A percentile compares a stretch with the other conserved stretches of the same genome.
Evolutionary conservation across 176 grass and related monocot species (phyloP).

Genomic region (Ampelocalamus luodianensis): DNA sequence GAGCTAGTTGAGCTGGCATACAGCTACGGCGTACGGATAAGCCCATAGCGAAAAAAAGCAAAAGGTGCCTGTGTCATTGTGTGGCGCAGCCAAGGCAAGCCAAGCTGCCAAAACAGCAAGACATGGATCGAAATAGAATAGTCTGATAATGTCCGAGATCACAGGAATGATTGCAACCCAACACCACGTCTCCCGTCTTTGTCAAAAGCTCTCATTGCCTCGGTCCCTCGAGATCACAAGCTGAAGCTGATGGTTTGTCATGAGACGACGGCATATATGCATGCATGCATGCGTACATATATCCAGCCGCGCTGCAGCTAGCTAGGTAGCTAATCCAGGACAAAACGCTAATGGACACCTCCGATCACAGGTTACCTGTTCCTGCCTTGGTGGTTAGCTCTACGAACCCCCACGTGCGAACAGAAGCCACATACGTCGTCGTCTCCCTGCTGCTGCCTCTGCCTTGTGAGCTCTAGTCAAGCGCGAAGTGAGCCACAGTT

Average conservation of each 20-base stretch:
- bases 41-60: background rate
- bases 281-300: background rate
- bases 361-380: conserved; percentile 58
- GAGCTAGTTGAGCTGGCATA: conserved; percentile 11
- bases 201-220: conserved; percentile 41
- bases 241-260: conserved; percentile 13
- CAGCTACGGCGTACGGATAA: background rate
- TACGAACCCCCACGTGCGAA: conserved; percentile 30
- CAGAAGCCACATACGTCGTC: conserved; percentile 23
- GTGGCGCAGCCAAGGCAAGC: background rate
- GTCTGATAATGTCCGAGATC: conserved; percentile 15
- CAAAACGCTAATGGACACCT: conserved; percentile 47
- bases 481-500: background rate
- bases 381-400: conserved; percentile 35
- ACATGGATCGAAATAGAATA: background rate
- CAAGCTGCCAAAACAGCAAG: conserved; percentile 1
- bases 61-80: background rate
- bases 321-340: conserved; percentile 31
- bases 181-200: conserved; percentile 31
- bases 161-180: conserved; percentile 39
- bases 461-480: background rate
- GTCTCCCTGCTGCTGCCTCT: background rate
- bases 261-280: background rate
- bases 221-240: conserved; percentile 42
- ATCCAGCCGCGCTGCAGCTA: background rate